These are phyloP conservation scores for Sodiomyces alkalinus DNA, from an alignment of 2,329 filamentous ascomycete genomes.

Conservation along the genomic window DNA sequence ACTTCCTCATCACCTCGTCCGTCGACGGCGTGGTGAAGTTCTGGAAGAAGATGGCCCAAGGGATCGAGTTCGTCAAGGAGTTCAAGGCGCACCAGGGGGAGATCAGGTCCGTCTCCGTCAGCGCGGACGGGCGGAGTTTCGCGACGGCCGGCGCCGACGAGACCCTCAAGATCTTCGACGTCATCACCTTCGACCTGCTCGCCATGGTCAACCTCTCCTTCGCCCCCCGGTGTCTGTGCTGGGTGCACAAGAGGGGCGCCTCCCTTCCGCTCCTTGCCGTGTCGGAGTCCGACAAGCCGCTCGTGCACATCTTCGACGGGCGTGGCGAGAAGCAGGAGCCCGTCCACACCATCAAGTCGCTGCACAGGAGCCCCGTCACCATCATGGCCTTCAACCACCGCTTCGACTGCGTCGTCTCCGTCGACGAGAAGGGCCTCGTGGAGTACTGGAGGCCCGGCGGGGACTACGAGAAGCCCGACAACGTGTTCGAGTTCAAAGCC, in stretches of 20 bases:
- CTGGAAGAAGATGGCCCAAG: conserved; percentile 88
- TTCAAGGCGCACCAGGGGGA: conserved; percentile 83
- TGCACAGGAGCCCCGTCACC: conserved; percentile 73
- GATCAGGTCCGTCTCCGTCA: conserved; percentile 70
- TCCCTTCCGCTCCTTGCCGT: conserved; percentile 76
- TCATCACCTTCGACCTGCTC: conserved; percentile 76
- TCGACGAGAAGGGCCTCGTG: conserved; percentile 81
- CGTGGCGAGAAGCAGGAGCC: conserved; percentile 65
- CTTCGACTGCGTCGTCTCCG: conserved; percentile 82
- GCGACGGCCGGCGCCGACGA: conserved; percentile 72
- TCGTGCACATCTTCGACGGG: conserved; percentile 77
- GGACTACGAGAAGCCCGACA: conserved; percentile 78
- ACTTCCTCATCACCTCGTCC: conserved; percentile 91
- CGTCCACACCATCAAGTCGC: conserved; percentile 58
- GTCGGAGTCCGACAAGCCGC: conserved; percentile 55
- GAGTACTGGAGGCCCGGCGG: conserved; percentile 86
- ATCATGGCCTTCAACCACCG: conserved; percentile 80
- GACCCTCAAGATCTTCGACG: conserved; percentile 67
- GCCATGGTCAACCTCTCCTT: conserved; percentile 69
- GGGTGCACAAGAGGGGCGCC: conserved; percentile 80
- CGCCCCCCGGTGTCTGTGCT: conserved; percentile 68
- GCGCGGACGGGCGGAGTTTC: conserved; percentile 83
- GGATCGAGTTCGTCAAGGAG: conserved; percentile 96
- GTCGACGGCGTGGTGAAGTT: conserved; percentile 96
- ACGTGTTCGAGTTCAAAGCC: conserved; percentile 86